Evolutionary conservation across 1,284 basidiomycete genomes (phyloP).

Genomic region (Ustilago hordei): DNA sequence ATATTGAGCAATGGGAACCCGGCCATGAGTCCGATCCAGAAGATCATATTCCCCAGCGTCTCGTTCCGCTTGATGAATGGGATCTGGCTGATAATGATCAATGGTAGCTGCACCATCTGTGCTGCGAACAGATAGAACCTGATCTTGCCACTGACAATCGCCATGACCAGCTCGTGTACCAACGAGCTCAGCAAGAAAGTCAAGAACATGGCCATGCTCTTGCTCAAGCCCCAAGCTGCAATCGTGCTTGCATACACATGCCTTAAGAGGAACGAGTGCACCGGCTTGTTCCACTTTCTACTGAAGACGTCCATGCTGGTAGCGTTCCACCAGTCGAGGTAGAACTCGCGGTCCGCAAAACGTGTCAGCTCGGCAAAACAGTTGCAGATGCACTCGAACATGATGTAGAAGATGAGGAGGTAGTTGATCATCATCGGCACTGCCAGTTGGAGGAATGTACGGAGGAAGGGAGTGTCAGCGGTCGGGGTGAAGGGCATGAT

Average conservation of each 20-base stretch:
- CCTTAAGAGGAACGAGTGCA: conserved; percentile 90
- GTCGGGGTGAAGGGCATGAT: conserved; percentile 75
- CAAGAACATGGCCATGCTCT: conserved; percentile 83
- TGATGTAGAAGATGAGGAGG: conserved; percentile 69
- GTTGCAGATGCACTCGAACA: conserved; percentile 84
- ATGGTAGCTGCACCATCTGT: conserved; percentile 89
- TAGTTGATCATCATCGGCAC: conserved; percentile 87
- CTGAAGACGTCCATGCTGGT: conserved; percentile 93
- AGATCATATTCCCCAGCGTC: conserved; percentile 75
- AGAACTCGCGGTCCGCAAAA: conserved; percentile 97
- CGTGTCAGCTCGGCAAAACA: conserved; percentile 80
- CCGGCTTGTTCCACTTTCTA: conserved; percentile 71
- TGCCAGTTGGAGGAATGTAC: conserved; percentile 82
- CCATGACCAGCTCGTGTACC: conserved; percentile 96
- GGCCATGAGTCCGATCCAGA: conserved; percentile 85
- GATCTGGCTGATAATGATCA: conserved; percentile 82
- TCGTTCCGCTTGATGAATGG: conserved; percentile 58
- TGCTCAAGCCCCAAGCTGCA: conserved; percentile 80
- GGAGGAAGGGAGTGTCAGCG: conserved; percentile 51
- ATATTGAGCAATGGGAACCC: conserved; percentile 94
- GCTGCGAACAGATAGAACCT: conserved; percentile 68
- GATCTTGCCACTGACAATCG: conserved; percentile 71
- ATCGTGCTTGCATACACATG: conserved; percentile 92
- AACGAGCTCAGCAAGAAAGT: conserved; percentile 78
- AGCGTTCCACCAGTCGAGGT: conserved; percentile 98